Evolutionary conservation across 495 filamentous ascomycete genomes (phyloP), one percentile per base, ranked within the genome.

Genomic region (Aspergillus cavernicola): DNA sequence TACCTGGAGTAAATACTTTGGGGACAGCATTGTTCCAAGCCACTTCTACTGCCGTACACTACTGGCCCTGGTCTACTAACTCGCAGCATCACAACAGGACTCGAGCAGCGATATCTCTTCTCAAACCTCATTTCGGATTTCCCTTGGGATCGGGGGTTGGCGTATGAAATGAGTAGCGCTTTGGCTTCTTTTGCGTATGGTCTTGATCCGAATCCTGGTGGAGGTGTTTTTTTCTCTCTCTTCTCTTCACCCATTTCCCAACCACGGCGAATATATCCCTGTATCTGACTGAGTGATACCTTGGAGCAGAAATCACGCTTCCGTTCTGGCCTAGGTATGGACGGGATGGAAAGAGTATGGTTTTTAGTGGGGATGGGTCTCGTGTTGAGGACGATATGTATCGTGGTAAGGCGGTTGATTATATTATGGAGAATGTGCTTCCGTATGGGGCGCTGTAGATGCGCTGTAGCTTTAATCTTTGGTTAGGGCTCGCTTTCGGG

Each of bases 301-400:
- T n/a, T n/a, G 3, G 3, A 35, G 4, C 4, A 38, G 35, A 38
- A n/a, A 43, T 6, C 15, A 15, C 40, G 6, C 40, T 38, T 10
- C 23, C 40, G 13, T 15, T 26, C 11, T 43, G 11, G 40, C 40
- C 13, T n/a, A 11, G 4, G 23, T 43, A 43, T 43, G 40, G 40
- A 15, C 1, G n/a, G 4, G 40, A 43, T 1, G 12, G 40, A 3
- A 43, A 43, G 22, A 43, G 6, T 3, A 43, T 26, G 40, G 40
- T 28, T 12, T 43, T 43, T 28, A 43, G 40, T 43, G 40, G 40
- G 10, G 26, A 43, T 43, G 40, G 40, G 22, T 26, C 40, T 26
- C 2, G 22, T 23, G n/a, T 43, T 43, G 40, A 43, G 23, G 40
- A 44, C 24, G 24, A 31, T 6, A 44, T 8, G 15, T 32, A 31